Percentiles rank a stretch among this genome's conserved stretches.
Conservation (phyloP, 768 basidiomycete species). For the Tricholoma bakamatsutake region DNA sequence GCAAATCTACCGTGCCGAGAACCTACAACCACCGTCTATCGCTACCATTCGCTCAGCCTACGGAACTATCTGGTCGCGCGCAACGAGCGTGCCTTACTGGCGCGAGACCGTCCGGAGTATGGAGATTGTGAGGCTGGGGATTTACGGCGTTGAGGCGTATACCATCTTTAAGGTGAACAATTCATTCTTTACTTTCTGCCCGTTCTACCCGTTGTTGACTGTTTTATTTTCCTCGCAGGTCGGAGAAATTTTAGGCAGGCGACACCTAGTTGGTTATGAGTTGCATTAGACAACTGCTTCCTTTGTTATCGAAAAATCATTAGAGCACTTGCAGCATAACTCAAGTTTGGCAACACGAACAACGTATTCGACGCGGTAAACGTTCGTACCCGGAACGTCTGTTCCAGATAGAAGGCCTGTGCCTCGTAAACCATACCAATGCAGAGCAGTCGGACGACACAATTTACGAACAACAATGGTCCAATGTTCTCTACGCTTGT, state of each 20-base stretch:
- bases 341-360: neutral
- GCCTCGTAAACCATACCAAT: too few species aligned
- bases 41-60: constrained; percentile 54
- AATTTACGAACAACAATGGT: too few species aligned
- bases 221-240: constrained; percentile 38
- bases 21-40: constrained; percentile 63
- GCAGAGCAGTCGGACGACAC: too few species aligned
- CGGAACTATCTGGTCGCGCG: constrained; percentile 56
- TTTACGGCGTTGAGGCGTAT: constrained; percentile 85
- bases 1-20: constrained; percentile 69
- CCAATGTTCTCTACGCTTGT: too few species aligned
- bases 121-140: constrained; percentile 58
- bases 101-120: constrained; percentile 54
- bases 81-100: constrained; percentile 54
- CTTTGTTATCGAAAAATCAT: neutral
- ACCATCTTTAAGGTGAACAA: constrained; percentile 76
- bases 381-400: neutral
- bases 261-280: constrained; percentile 76
- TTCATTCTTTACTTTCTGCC: neutral
- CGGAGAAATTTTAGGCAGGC: constrained; percentile 83
- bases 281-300: constrained; percentile 35
- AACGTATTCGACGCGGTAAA: neutral
- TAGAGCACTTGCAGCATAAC: neutral
- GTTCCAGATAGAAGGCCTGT: too few species aligned
- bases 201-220: neutral